Evolutionary conservation across 495 filamentous ascomycete species (phyloP), one percentile per base, ranked within the genome.

Genomic region (Cercophora samala): DNA sequence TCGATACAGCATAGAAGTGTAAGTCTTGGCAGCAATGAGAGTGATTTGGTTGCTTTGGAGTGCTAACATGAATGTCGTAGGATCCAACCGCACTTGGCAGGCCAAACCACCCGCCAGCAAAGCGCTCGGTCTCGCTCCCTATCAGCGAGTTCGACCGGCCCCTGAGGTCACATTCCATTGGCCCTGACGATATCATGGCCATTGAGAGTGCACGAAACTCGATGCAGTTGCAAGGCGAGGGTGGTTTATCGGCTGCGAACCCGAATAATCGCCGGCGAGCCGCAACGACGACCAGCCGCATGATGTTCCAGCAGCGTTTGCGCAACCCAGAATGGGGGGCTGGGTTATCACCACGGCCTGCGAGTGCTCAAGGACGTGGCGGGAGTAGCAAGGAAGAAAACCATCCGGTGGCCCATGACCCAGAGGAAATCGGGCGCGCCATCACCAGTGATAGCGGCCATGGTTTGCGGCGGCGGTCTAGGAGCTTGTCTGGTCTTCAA

Each of bases 131-230:
- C 2, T 85, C 84, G 3, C 66, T 84, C 11, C 84, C 84, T 25
- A 77, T 87, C 65, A 85, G 79, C 59, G 84, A 87, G 71, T 82
- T 77, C 24, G 80, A 83, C 63, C 77, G 79, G 21, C 83, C 83
- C 1, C 71, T 86, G 17, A 79, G 82, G 26, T 86, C 84, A 9
- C 83, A 86, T 68, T 86, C 84, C 6, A 79, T 82, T 54, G 83
- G 82, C 2, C 82, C 81, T 3, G 77, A 80, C 58, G 79, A 81
- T 62, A 79, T 81, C 51, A 73, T 77, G 65, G 78, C 80, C 62
- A 81, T 80, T 53, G 76, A 77, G 60, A 81, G 78, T 52, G 78
- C 76, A 3, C 80, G 81, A 5, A 82, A 79, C 64, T 82, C 83
- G 22, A 51, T 83, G 53, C 82, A 83, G 61, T 73, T 77, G 32